These are phyloP conservation scores for Tylopilus orsonianus DNA, from an alignment of 1,284 basidiomycete species.

Conservation along the genomic window DNA sequence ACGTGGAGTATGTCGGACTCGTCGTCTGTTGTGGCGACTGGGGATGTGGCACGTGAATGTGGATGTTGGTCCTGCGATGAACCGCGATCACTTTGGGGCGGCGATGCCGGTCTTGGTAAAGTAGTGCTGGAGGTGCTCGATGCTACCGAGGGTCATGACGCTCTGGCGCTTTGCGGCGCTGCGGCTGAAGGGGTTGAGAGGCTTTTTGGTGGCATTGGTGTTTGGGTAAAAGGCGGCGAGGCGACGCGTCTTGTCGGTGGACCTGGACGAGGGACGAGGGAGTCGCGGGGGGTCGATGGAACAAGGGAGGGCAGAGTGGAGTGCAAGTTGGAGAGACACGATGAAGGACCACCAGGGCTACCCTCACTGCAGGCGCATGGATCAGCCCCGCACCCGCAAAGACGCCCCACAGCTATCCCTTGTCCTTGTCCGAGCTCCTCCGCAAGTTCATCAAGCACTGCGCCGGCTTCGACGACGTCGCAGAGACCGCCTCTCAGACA, in stretches of 20 bases:
- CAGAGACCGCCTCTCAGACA: slow-evolving; percentile 66
- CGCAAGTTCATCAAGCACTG: slow-evolving; percentile 91
- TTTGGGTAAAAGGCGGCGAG: slow-evolving; percentile 76
- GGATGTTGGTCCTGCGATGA: slow-evolving; percentile 38
- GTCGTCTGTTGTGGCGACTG: no score
- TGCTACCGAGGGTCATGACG: slow-evolving; percentile 83
- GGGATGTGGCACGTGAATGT: slow-evolving; percentile 48
- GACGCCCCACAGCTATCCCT: slow-evolving; percentile 51
- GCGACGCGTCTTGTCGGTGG: slow-evolving; percentile 40
- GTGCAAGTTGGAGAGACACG: not conserved
- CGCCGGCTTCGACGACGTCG: slow-evolving; percentile 54
- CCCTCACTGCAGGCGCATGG: slow-evolving; percentile 72
- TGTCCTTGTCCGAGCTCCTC: slow-evolving; percentile 80
- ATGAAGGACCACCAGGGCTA: slow-evolving; percentile 59
- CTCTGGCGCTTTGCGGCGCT: slow-evolving; percentile 85
- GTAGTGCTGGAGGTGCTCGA: slow-evolving; percentile 86
- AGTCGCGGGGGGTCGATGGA: slow-evolving; percentile 10
- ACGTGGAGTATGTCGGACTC: slow-evolving; percentile 36
- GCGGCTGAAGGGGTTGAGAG: slow-evolving; percentile 77
- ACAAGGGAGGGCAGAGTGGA: not conserved
- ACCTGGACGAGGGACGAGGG: slow-evolving; percentile 26
- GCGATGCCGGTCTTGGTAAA: slow-evolving; percentile 82
- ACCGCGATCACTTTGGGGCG: slow-evolving; percentile 67
- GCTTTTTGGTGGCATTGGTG: slow-evolving; percentile 66
- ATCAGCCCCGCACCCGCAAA: slow-evolving; percentile 58